Conservation (phyloP, 2,329 filamentous ascomycete genomes). For the Aspergillus clavatus region DNA sequence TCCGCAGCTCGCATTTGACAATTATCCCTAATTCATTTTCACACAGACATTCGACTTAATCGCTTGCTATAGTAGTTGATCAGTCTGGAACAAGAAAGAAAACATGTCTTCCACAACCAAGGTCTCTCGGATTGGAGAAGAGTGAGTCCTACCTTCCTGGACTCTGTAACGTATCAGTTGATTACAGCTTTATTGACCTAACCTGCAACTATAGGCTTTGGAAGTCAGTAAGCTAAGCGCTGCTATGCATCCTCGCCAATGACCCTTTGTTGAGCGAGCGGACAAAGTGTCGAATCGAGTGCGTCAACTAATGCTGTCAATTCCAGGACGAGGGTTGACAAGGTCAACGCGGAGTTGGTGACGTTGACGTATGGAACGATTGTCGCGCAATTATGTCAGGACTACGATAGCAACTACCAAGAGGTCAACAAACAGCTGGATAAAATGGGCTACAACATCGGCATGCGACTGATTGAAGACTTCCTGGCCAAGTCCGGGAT, state of each 20-base stretch:
- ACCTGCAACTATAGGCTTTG: slow-evolving; percentile 62
- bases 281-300: not conserved
- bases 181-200: slow-evolving; percentile 21
- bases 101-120: slow-evolving; percentile 57
- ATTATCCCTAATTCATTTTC: not conserved
- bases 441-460: slow-evolving; percentile 99
- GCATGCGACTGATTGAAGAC: slow-evolving; percentile 90
- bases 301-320: slow-evolving; percentile 12
- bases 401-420: slow-evolving; percentile 88
- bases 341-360: slow-evolving; percentile 95
- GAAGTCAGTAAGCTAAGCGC: slow-evolving; percentile 64
- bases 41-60: not conserved
- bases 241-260: not conserved
- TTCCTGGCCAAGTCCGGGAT: slow-evolving; percentile 94
- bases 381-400: slow-evolving; percentile 91
- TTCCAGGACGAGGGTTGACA: slow-evolving; percentile 83
- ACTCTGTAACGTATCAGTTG: not conserved
- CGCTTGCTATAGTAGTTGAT: slow-evolving; percentile 6
- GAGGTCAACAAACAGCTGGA: slow-evolving; percentile 98
- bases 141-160: slow-evolving; percentile 50
- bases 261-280: not conserved
- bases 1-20: slow-evolving; percentile 9
- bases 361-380: slow-evolving; percentile 97
- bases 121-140: slow-evolving; percentile 66
- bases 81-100: slow-evolving; percentile 22